These are phyloP conservation scores for Ormosia emarginata DNA, from an alignment of 306 rosid species.

Conservation along the genomic window DNA sequence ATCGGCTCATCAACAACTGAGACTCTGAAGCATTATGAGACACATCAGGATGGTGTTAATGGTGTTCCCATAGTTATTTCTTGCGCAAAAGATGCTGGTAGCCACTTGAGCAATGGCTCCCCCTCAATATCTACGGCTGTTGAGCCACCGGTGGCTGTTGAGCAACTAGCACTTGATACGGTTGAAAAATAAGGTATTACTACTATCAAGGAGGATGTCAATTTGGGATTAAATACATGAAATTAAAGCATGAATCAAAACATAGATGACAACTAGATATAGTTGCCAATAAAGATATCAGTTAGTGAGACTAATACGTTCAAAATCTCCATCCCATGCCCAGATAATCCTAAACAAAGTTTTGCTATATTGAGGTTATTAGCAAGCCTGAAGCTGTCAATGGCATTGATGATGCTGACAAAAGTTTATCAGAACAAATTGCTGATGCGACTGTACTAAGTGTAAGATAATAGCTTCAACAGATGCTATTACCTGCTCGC, in stretches of 20 bases:
- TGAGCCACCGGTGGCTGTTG: slow-evolving; percentile 9
- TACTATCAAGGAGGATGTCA: slow-evolving; percentile 20
- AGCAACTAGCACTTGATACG: slow-evolving; percentile 9
- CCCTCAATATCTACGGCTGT: slow-evolving; percentile 16
- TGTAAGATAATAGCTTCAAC: neutral
- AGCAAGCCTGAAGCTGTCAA: neutral
- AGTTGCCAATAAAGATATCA: neutral
- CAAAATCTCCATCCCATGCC: neutral
- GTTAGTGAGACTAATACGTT: neutral
- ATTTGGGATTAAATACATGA: slow-evolving; percentile 9
- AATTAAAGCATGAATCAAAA: neutral
- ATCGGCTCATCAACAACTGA: slow-evolving; percentile 29
- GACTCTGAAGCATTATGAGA: slow-evolving; percentile 35
- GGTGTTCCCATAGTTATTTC: slow-evolving; percentile 14
- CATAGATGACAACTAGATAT: neutral
- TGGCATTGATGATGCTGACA: neutral
- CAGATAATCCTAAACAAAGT: neutral
- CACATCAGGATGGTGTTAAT: slow-evolving; percentile 32
- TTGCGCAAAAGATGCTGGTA: slow-evolving; percentile 17
- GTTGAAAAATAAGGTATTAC: slow-evolving; percentile 20
- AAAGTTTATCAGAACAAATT: neutral
- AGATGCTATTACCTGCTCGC: neutral
- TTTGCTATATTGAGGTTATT: neutral
- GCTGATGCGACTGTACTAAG: neutral
- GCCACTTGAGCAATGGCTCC: neutral